These are phyloP conservation scores for Fusarium beomiforme DNA, from an alignment of 2,329 filamentous ascomycete genomes.

Conservation along the genomic window DNA sequence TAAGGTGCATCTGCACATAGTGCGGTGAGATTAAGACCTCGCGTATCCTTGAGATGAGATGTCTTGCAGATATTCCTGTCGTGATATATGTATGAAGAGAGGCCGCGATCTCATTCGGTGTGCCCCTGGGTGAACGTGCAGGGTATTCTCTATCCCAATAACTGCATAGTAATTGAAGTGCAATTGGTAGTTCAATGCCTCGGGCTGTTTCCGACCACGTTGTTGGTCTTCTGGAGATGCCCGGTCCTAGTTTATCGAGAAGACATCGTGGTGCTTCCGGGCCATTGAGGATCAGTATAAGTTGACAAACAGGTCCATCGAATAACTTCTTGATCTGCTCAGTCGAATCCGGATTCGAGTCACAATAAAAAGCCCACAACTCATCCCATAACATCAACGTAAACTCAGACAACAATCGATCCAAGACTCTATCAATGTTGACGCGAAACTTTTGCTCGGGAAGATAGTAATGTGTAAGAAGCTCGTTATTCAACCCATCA, in stretches of 20 bases:
- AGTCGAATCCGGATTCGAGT: slow-evolving; percentile 41
- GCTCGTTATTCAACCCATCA: slow-evolving; percentile 49
- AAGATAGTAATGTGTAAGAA: slow-evolving; percentile 52
- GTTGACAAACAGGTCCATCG: slow-evolving; percentile 50
- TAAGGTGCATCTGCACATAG: slow-evolving; percentile 51
- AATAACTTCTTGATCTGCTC: slow-evolving; percentile 49
- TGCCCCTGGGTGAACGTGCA: slow-evolving; percentile 47
- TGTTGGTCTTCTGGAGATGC: slow-evolving; percentile 45
- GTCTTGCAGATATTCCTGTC: slow-evolving; percentile 43
- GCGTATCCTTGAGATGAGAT: slow-evolving; percentile 45
- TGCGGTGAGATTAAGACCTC: slow-evolving; percentile 48
- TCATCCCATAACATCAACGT: slow-evolving; percentile 50
- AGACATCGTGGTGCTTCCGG: slow-evolving; percentile 49
- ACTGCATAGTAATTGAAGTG: slow-evolving; percentile 49
- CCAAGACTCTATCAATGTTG: slow-evolving; percentile 50
- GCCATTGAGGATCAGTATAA: slow-evolving; percentile 50
- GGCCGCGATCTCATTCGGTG: slow-evolving; percentile 48
- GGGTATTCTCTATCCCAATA: slow-evolving; percentile 51
- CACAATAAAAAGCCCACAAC: slow-evolving; percentile 48
- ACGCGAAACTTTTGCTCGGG: slow-evolving; percentile 46
- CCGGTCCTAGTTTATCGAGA: slow-evolving; percentile 49
- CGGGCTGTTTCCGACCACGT: slow-evolving; percentile 48
- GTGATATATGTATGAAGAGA: slow-evolving; percentile 45
- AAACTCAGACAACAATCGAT: slow-evolving; percentile 49
- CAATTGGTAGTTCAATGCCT: slow-evolving; percentile 49